Percentiles rank a stretch among this genome's conserved stretches.
These are phyloP conservation scores for Aspergillus mulundensis DNA, from an alignment of 495 filamentous ascomycete species.

Conservation along the genomic window DNA sequence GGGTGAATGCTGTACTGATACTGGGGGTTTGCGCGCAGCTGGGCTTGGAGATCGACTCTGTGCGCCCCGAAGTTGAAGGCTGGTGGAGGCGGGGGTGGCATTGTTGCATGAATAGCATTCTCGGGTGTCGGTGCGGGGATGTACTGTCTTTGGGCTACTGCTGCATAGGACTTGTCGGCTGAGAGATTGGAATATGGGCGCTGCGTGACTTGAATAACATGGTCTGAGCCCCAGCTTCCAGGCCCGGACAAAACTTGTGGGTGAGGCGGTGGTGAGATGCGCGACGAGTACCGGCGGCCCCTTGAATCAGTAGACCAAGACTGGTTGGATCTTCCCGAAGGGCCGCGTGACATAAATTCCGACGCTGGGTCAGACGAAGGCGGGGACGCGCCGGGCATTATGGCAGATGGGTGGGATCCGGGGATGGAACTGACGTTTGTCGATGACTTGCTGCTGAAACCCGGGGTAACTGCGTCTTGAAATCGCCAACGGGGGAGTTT, in stretches of 20 bases:
- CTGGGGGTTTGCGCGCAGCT: constrained; percentile 11
- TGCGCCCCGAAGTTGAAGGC: constrained; percentile 26
- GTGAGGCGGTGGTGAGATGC: constrained; percentile 12
- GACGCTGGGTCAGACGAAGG: constrained; percentile 27
- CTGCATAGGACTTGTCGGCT: constrained; percentile 21
- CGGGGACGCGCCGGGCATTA: constrained; percentile 36
- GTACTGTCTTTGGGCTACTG: constrained; percentile 7
- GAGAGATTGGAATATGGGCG: constrained; percentile 11
- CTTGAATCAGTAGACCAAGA: constrained; percentile 41
- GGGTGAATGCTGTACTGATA: neutral
- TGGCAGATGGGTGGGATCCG: constrained; percentile 34
- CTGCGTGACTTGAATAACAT: neutral
- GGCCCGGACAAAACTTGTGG: constrained; percentile 21
- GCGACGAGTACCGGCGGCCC: constrained; percentile 28
- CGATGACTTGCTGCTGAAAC: constrained; percentile 4
- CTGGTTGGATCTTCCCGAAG: constrained; percentile 33
- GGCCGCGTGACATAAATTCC: constrained; percentile 32
- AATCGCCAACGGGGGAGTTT: constrained; percentile 13
- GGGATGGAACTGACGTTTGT: constrained; percentile 9
- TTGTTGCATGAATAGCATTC: neutral
- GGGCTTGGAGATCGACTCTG: constrained; percentile 32
- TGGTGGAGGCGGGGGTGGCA: constrained; percentile 4
- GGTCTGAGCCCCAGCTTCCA: constrained; percentile 23
- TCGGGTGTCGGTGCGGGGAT: constrained; percentile 23
- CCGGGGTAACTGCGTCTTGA: neutral